Percentiles rank a stretch among this genome's conserved stretches.
Conservation (phyloP, 2,329 filamentous ascomycete genomes). For the Penicillium hordei region DNA sequence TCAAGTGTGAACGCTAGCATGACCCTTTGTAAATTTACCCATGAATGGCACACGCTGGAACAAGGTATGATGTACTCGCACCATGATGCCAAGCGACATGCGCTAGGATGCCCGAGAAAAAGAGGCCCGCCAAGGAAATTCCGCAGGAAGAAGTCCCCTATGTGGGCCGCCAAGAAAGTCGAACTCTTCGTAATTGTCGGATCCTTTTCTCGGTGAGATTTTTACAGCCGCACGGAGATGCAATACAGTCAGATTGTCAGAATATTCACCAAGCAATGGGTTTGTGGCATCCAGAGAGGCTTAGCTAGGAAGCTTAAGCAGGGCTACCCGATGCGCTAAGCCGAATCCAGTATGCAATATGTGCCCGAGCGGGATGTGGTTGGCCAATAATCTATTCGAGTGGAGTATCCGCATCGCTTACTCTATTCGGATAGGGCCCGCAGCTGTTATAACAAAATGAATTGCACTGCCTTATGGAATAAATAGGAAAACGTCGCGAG, state of each 20-base stretch:
- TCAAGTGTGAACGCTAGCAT: not conserved
- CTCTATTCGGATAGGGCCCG: not conserved
- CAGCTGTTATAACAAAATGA: not conserved
- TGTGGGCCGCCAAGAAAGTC: not conserved
- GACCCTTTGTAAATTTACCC: no score
- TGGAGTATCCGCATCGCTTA: not conserved
- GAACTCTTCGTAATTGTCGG: not conserved
- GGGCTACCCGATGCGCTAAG: not conserved
- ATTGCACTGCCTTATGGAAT: conserved; percentile 1
- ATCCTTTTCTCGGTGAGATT: no score
- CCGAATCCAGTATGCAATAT: not conserved
- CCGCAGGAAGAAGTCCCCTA: not conserved
- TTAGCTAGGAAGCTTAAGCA: not conserved
- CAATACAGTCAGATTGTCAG: not conserved
- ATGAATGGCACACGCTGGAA: not conserved
- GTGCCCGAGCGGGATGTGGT: not conserved
- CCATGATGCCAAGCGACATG: not conserved
- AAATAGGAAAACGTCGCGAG: not conserved
- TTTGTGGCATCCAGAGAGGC: not conserved
- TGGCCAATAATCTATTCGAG: not conserved
- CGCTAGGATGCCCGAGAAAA: not conserved
- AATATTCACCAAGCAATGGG: not conserved
- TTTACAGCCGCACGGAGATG: not conserved
- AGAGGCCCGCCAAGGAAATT: not conserved
- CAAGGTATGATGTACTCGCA: not conserved